Evolutionary conservation across 129 eudicot species (phyloP).

Genomic region (Silybum marianum): DNA sequence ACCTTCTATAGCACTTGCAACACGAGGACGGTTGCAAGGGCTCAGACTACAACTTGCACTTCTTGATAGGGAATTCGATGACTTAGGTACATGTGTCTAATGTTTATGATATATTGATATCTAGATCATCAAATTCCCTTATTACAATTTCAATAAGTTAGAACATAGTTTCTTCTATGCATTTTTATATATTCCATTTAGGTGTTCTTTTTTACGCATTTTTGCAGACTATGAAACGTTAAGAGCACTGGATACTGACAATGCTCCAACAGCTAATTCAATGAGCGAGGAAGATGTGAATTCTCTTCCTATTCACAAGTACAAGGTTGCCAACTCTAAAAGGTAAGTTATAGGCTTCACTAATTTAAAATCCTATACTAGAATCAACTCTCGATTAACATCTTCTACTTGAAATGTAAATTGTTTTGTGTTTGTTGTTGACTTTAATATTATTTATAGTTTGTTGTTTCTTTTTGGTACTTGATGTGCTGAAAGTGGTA

Average conservation of each 20-base stretch:
- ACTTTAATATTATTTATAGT: neutral
- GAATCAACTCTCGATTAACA: neutral
- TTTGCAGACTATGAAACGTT: slow-evolving; percentile 88
- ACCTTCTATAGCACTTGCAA: slow-evolving; percentile 85
- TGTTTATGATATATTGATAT: neutral
- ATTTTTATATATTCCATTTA: neutral
- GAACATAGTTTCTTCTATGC: neutral
- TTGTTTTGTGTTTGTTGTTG: neutral
- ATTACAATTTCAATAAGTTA: neutral
- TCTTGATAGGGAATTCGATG: slow-evolving; percentile 95
- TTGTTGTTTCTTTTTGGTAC: neutral
- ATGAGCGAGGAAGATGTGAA: slow-evolving; percentile 97
- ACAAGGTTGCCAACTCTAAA: slow-evolving; percentile 57
- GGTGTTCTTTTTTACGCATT: neutral
- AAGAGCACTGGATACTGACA: slow-evolving; percentile 85
- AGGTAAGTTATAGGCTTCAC: slow-evolving; percentile 40
- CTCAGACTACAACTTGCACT: slow-evolving; percentile 97
- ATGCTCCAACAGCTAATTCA: slow-evolving; percentile 62
- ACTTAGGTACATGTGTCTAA: slow-evolving; percentile 54
- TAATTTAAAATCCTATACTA: neutral
- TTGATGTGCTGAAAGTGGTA: too few species aligned
- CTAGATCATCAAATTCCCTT: slow-evolving; percentile 2
- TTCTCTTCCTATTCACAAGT: slow-evolving; percentile 91
- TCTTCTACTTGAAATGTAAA: neutral
- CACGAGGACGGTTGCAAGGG: slow-evolving; percentile 87